Percentiles rank a stretch among this genome's conserved stretches.
Evolutionary conservation across 371 early-diverging fungal genomes (phyloP).

Genomic region (Actinomucor elegans): DNA sequence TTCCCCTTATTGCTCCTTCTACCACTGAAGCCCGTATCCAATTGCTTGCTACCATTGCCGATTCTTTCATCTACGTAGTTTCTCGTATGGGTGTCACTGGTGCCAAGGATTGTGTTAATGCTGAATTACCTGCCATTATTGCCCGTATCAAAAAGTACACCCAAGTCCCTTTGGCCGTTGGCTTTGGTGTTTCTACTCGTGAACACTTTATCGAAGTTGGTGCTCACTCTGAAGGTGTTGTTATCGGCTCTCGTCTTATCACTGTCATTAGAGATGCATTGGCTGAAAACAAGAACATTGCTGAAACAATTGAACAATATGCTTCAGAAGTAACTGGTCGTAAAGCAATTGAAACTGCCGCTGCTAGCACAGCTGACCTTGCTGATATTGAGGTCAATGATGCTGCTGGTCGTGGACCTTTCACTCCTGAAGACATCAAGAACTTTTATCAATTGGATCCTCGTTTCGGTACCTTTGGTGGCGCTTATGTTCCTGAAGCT

Average conservation of each 20-base stretch:
- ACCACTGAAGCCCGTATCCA: constrained; percentile 85
- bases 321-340: constrained; percentile 66
- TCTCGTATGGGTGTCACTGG: constrained; percentile 95
- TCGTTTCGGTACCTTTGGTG: constrained; percentile 95
- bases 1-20: constrained; percentile 94
- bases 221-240: constrained; percentile 90
- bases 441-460: constrained; percentile 58
- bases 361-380: constrained; percentile 24
- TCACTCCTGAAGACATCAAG: constrained; percentile 30
- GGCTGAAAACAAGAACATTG: constrained; percentile 44
- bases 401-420: constrained; percentile 25
- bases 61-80: constrained; percentile 94
- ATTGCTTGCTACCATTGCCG: constrained; percentile 76
- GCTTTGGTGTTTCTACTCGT: constrained; percentile 92
- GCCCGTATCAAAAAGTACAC: constrained; percentile 77
- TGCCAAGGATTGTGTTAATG: constrained; percentile 59
- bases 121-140: constrained; percentile 73
- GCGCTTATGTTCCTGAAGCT: constrained; percentile 95
- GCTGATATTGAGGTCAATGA: constrained; percentile 40
- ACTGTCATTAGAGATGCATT: constrained; percentile 70
- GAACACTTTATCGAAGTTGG: constrained; percentile 88
- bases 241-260: constrained; percentile 91
- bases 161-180: constrained; percentile 87
- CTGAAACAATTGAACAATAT: constrained; percentile 58
- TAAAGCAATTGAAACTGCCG: constrained; percentile 27